These are phyloP conservation scores for Penicillium diatomitis DNA, from an alignment of 495 filamentous ascomycete species.

Conservation along the genomic window DNA sequence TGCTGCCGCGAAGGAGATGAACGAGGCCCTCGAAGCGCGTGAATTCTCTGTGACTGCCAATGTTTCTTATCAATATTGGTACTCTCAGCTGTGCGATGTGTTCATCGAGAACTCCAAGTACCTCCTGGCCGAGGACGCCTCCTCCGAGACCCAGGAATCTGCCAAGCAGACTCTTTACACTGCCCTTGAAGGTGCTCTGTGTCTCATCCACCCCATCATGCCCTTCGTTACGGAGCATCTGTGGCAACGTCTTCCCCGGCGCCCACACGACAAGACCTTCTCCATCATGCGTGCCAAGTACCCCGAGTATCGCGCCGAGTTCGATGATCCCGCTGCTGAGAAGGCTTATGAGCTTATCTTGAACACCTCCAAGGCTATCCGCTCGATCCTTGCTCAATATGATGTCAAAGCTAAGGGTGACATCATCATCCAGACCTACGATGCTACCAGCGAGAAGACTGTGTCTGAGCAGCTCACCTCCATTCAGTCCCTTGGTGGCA, in stretches of 20 bases:
- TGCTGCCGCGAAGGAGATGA: constrained; percentile 60
- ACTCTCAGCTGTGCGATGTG: constrained; percentile 55
- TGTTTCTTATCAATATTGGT: constrained; percentile 61
- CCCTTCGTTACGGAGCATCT: constrained; percentile 71
- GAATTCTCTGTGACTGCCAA: constrained; percentile 62
- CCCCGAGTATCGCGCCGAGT: constrained; percentile 44
- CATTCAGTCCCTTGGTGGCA: constrained; percentile 58
- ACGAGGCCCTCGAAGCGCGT: constrained; percentile 56
- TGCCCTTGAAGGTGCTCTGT: constrained; percentile 57
- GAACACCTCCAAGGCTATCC: constrained; percentile 46
- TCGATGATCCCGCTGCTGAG: constrained; percentile 50
- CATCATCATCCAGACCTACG: constrained; percentile 52
- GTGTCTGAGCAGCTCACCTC: constrained; percentile 46
- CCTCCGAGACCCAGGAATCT: constrained; percentile 46
- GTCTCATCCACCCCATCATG: constrained; percentile 69
- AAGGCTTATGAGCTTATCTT: constrained; percentile 59
- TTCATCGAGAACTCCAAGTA: constrained; percentile 74
- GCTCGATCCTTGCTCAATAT: constrained; percentile 48
- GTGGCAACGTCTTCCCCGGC: constrained; percentile 68
- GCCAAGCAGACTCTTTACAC: constrained; percentile 58
- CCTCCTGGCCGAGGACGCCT: constrained; percentile 52
- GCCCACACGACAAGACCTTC: constrained; percentile 49
- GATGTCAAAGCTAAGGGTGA: constrained; percentile 50
- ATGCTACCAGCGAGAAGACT: constrained; percentile 45
- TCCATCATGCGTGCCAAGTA: constrained; percentile 62